These are phyloP conservation scores for Pleurotus cornucopiae DNA, from an alignment of 768 basidiomycete genomes.

Conservation along the genomic window DNA sequence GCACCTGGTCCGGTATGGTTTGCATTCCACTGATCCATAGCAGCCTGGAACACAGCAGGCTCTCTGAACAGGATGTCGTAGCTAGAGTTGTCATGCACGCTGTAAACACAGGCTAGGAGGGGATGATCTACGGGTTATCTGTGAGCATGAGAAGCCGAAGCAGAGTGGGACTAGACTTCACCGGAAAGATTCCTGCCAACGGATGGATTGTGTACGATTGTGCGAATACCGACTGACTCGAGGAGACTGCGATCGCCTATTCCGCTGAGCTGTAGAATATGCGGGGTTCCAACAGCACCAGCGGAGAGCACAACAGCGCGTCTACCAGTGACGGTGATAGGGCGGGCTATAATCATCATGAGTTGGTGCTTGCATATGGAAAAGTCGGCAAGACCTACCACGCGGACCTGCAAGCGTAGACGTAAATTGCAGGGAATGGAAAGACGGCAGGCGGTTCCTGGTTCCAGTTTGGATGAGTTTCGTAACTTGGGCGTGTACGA, in stretches of 20 bases:
- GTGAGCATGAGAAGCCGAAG: neutral
- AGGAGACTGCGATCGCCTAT: conserved; percentile 17
- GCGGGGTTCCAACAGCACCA: conserved; percentile 22
- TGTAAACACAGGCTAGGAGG: neutral
- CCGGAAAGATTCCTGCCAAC: conserved; percentile 22
- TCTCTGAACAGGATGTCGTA: conserved; percentile 11
- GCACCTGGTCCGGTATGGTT: conserved; percentile 16
- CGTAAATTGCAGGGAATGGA: conserved; percentile 16
- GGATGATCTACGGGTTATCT: conserved; percentile 14
- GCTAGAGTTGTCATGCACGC: conserved; percentile 12
- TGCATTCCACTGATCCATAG: conserved; percentile 14
- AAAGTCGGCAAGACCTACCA: neutral
- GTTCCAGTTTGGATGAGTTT: conserved; percentile 5
- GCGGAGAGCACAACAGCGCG: conserved; percentile 23
- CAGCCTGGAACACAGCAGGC: conserved; percentile 9
- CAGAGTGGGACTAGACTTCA: neutral
- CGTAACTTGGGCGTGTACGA: conserved; percentile 15
- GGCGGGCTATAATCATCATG: neutral
- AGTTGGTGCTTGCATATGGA: neutral
- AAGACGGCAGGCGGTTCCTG: conserved; percentile 1
- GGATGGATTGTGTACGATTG: conserved; percentile 15
- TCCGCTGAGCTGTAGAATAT: conserved; percentile 19
- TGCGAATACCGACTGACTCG: conserved; percentile 7
- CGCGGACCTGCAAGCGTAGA: neutral
- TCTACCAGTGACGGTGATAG: neutral